Base-by-base conservation (phyloP, 805 yeast genomes). In the Candida multigemmis region DNA sequence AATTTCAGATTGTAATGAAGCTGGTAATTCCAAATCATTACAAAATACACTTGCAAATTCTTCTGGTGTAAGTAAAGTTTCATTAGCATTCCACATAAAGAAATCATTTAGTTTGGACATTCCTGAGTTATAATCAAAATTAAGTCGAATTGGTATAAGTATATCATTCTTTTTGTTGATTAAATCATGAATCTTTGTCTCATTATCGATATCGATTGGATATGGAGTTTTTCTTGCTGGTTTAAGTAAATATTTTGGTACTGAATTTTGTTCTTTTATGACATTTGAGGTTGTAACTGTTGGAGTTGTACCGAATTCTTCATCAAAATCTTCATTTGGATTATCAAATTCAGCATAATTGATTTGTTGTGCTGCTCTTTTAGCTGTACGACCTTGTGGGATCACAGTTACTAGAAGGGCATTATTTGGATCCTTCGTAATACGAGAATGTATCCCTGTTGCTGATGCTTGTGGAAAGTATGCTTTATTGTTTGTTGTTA, bases 311-410 rank as follows among this genome's bases (percentile, higher is more conserved):
- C 39, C 24, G 6, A 48, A 24, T 19, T 51, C 60, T 24, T 57
- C 63, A 30, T 40, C 43, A 16, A 56, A 62, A 30, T 53, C 73
- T 30, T 69, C 68, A 36, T 76, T 76, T 26, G 71, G 74, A 35
- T 56, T 56, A 27, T 83, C 94, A 33, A 74, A 66, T 47, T 85
- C 96, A 0, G 95, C 91, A 45, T 86, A 86, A 47, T 81, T 83
- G 27, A 83, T 73, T 25, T 75, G 78, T 20, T 69, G 68, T 7
- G 83, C 76, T 22, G 65, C 56, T 40, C 95, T 64, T 48, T 84
- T 85, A 18, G 85, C 77, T 16, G 78, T 68, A 37, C 96, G 68
- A 3, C 86, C 73, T 2, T 84, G 82, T 14, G 80, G 77, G 1
- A 85, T 79, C 2, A 84, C 70, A 19, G 48, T 56, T 17, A 79